Conservation (phyloP, 78 protist genomes). For the Planoprotostelium fungivorum region DNA sequence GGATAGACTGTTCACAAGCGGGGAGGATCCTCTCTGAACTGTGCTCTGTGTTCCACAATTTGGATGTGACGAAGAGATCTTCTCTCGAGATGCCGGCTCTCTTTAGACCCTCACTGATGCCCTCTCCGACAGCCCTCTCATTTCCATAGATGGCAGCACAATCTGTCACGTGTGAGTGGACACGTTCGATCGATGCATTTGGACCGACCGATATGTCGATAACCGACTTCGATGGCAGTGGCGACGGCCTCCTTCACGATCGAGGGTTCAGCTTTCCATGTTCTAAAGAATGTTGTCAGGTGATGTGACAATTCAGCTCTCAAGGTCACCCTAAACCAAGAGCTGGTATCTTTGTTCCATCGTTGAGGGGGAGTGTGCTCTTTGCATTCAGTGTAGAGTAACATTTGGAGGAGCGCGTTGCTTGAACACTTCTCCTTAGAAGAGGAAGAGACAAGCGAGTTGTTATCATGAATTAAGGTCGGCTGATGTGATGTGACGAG, state of each 20-base stretch:
- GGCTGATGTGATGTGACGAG: not conserved
- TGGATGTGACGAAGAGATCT: too few species aligned
- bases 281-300: not conserved
- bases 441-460: not conserved
- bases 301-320: not conserved
- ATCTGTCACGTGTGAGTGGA: too few species aligned
- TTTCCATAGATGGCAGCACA: constrained; percentile 71
- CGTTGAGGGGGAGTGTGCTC: not conserved
- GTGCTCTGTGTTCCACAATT: constrained; percentile 42
- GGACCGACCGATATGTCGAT: constrained; percentile 43
- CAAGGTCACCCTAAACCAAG: not conserved
- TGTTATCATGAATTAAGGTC: not conserved
- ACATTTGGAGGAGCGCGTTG: too few species aligned
- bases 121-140: too few species aligned
- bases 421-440: not conserved
- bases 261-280: not conserved
- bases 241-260: constrained; percentile 21
- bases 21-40: not conserved
- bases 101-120: too few species aligned
- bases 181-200: too few species aligned
- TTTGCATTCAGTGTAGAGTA: not conserved
- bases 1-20: not conserved
- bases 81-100: too few species aligned
- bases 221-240: constrained; percentile 55
- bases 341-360: not conserved